Percentiles rank a stretch among this genome's conserved stretches.
phyloP scores from a whole-genome alignment of 1,284 basidiomycete species.

The Pyrrhoderma noxium region DNA sequence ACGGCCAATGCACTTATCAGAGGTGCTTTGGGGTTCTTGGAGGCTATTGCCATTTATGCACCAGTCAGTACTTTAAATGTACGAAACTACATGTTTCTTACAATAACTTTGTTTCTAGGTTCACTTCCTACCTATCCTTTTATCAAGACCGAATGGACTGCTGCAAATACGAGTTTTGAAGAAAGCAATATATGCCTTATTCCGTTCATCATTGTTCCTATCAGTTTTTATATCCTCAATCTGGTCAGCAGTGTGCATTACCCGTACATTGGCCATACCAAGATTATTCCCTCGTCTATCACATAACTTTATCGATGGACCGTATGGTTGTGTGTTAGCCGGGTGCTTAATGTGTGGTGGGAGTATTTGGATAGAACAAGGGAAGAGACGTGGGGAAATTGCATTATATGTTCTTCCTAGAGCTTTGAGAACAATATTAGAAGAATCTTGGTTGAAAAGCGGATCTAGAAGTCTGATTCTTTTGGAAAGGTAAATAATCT shows the following conservation, averaged over 20 bases:
- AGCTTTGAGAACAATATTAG: slow-evolving; percentile 54
- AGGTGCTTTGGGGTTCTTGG: slow-evolving; percentile 46
- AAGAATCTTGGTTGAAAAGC: slow-evolving; percentile 44
- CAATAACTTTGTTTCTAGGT: slow-evolving; percentile 35
- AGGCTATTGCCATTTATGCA: slow-evolving; percentile 58
- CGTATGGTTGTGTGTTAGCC: slow-evolving; percentile 54
- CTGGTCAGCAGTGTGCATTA: slow-evolving; percentile 61
- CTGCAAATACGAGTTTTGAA: slow-evolving; percentile 36
- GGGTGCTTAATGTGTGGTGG: slow-evolving; percentile 67
- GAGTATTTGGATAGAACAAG: slow-evolving; percentile 71
- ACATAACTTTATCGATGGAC: slow-evolving; percentile 72
- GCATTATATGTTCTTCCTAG: slow-evolving; percentile 68
- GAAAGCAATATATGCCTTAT: slow-evolving; percentile 38
- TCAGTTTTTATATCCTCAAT: slow-evolving; percentile 63
- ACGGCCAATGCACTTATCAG: slow-evolving; percentile 48
- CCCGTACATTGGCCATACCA: slow-evolving; percentile 56
- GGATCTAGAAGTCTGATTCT: slow-evolving; percentile 32
- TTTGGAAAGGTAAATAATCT: slow-evolving; percentile 43
- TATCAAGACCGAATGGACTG: slow-evolving; percentile 49
- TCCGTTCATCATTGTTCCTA: slow-evolving; percentile 64
- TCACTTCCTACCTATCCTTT: slow-evolving; percentile 56
- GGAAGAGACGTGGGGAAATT: slow-evolving; percentile 64
- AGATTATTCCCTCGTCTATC: slow-evolving; percentile 56
- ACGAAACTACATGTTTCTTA: too few relatives aligned
- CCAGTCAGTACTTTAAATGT: too few relatives aligned